Evolutionary conservation across 306 rosid species (phyloP).

Genomic region (cucumber (Cucumis sativus)): Cucumber_9930_V3 NC_026660.2:2884501-2885000

Average conservation of each 20-base stretch:
- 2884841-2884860: not conserved
- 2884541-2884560: conserved; percentile 67
- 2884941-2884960: not conserved
- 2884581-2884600: not conserved
- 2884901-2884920: not conserved
- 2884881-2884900: not conserved
- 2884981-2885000: not conserved
- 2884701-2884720: conserved; percentile 5
- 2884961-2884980: not conserved
- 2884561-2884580: conserved; percentile 20
- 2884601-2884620: not conserved
- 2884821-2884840: not conserved
- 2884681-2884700: conserved; percentile 53
- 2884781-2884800: not conserved
- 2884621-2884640: not conserved
- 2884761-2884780: not conserved
- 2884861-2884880: not conserved
- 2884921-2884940: not conserved
- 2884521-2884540: conserved; percentile 84
- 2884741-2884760: not conserved
- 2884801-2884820: not conserved
- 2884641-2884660: not conserved
- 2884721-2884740: conserved; percentile 26
- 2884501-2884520: conserved; percentile 75
- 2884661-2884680: not conserved